Evolutionary conservation across 2,329 filamentous ascomycete species (phyloP), one percentile per base, ranked within the genome.

Genomic region (Ophiostoma populinum): DNA sequence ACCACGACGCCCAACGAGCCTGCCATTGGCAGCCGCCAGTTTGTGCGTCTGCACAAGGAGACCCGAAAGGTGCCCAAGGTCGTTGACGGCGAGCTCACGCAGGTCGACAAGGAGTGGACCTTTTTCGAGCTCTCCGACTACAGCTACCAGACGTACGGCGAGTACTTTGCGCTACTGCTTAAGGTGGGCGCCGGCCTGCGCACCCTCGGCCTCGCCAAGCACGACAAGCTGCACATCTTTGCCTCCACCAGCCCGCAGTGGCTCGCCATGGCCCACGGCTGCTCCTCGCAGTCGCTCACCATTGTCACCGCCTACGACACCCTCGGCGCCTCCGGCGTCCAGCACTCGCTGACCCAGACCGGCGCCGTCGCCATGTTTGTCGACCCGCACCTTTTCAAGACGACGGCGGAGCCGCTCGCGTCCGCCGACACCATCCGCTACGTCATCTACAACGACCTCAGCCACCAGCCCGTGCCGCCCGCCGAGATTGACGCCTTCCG

Each of bases 231-330:
- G 46, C 82, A 92, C 53, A 64, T 92, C 37, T 92, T 85, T 51
- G 85, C 78, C 32, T 71, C 78, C n/a, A 92, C 82, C 41, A 83
- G 80, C 54, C 67, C 74, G 34, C 70, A 82, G 58, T 95, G 87
- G 87, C 67, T 94, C 43, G 72, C 76, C 36, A 72, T 80, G 48
- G 80, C 86, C 31, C 82, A 92, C 53, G 68, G 58, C 29, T 62
- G 78, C 70, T 60, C 75, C 15, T 86, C 85, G 12, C 87, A 95
- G 57, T 86, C 81, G 29, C 73, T 94, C 53, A 74, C 81, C 40
- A 86, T 94, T 45, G 87, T 94, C 34, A 95, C 87, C 30, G 85
- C 86, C 34, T 94, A 94, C 57, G 86, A 94, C 55, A 92, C 85
- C 20, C 75, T 94, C 29, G 86, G 86, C 36, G 70, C 82, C 48